These are phyloP conservation scores for Pseudotulostoma volvatum DNA, from an alignment of 495 filamentous ascomycete species.

Conservation along the genomic window DNA sequence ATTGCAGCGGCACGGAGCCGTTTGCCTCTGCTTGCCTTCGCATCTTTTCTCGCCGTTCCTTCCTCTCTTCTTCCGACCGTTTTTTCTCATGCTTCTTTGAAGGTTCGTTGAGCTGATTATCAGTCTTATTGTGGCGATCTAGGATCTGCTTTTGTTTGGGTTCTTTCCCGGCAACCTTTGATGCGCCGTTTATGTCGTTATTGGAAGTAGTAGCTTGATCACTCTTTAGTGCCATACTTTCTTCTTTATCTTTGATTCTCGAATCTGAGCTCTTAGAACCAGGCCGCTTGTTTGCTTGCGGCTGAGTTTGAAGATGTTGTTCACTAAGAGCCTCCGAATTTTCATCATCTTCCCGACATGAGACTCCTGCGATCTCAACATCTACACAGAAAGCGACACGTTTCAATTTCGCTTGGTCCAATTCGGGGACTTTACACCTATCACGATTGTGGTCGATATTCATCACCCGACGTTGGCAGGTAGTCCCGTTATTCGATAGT, in stretches of 20 bases:
- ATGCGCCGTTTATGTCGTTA: constrained; percentile 35
- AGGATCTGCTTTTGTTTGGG: not conserved
- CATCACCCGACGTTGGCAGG: constrained; percentile 62
- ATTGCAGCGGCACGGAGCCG: constrained; percentile 62
- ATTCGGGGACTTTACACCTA: constrained; percentile 58
- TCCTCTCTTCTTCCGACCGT: constrained; percentile 71
- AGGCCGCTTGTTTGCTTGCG: constrained; percentile 21
- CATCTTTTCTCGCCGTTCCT: constrained; percentile 72
- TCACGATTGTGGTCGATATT: constrained; percentile 72
- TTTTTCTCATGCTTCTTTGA: constrained; percentile 76
- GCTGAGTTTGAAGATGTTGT: constrained; percentile 13
- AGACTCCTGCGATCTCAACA: constrained; percentile 78
- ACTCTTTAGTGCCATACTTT: constrained; percentile 50
- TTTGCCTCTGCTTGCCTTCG: constrained; percentile 65
- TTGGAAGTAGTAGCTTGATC: constrained; percentile 39
- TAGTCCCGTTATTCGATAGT: constrained; percentile 33
- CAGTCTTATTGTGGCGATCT: constrained; percentile 15
- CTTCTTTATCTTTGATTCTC: constrained; percentile 51
- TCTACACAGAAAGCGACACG: constrained; percentile 92
- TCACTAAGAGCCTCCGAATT: constrained; percentile 15
- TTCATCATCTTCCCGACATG: constrained; percentile 29
- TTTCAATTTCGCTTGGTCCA: constrained; percentile 65
- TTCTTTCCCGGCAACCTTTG: constrained; percentile 9
- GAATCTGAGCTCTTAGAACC: constrained; percentile 32
- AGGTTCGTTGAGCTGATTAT: constrained; percentile 30